Evolutionary conservation across 176 grass and related monocot genomes (phyloP).

Genomic region (Eleusine indica): DNA sequence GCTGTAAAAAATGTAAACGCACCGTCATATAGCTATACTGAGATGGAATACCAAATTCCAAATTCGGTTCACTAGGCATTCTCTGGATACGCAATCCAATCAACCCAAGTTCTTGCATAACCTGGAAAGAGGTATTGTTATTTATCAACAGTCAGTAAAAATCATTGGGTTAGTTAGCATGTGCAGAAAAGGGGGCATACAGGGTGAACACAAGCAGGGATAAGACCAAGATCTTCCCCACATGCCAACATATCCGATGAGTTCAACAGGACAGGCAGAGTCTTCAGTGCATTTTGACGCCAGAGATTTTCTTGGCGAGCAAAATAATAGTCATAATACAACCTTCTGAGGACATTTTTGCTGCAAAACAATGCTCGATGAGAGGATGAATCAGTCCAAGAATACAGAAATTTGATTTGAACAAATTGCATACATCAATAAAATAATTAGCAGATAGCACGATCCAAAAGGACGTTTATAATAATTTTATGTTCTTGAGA

Average conservation of each 20-base stretch:
- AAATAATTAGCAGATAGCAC: constrained; percentile 4
- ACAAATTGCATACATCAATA: constrained; percentile 23
- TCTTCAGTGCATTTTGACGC: constrained; percentile 94
- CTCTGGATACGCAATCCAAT: constrained; percentile 97
- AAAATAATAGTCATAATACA: constrained; percentile 99
- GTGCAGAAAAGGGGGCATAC: constrained; percentile 47
- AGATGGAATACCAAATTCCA: constrained; percentile 94
- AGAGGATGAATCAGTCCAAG: constrained; percentile 31
- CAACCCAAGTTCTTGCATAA: constrained; percentile 98
- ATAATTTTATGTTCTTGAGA: constrained; percentile 24
- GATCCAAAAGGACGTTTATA: background rate
- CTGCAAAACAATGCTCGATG: constrained; percentile 46
- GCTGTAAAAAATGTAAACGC: constrained; percentile 27
- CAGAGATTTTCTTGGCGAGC: constrained; percentile 89
- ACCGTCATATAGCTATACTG: constrained; percentile 98
- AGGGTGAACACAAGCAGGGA: constrained; percentile 99
- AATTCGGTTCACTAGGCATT: constrained; percentile 87
- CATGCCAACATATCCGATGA: constrained; percentile 98
- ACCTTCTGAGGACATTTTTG: constrained; percentile 96
- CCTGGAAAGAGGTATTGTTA: constrained; percentile 56
- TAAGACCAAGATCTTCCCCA: constrained; percentile 98
- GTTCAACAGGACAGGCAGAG: constrained; percentile 90
- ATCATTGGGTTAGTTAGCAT: constrained; percentile 25
- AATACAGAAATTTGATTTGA: background rate
- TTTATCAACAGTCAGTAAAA: constrained; percentile 36